These are phyloP conservation scores for Lodderomyces margitis DNA, from an alignment of 1,139 yeast genomes.

Conservation along the genomic window DNA sequence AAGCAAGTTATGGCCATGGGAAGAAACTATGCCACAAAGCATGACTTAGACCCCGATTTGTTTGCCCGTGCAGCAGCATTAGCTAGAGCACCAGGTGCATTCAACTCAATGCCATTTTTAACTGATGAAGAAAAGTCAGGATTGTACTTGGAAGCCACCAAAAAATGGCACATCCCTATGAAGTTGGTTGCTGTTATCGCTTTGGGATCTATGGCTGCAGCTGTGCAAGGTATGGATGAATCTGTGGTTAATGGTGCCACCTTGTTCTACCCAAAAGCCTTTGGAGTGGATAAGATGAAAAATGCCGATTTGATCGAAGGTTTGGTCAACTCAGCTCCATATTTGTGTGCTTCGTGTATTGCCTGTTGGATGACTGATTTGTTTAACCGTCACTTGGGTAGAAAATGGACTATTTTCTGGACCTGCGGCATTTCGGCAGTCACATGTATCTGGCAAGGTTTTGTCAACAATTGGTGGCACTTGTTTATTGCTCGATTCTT, in stretches of 20 bases:
- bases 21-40: conserved; percentile 58
- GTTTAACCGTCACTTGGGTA: conserved; percentile 60
- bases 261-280: conserved; percentile 57
- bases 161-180: conserved; percentile 63
- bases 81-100: conserved; percentile 64
- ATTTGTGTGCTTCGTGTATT: conserved; percentile 65
- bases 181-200: conserved; percentile 63
- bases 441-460: conserved; percentile 77
- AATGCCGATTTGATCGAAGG: conserved; percentile 71
- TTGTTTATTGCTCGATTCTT: conserved; percentile 69
- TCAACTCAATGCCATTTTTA: conserved; percentile 56
- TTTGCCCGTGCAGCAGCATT: conserved; percentile 75
- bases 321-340: conserved; percentile 78
- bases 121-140: conserved; percentile 57
- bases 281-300: conserved; percentile 42
- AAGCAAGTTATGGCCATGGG: conserved; percentile 73
- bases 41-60: conserved; percentile 62
- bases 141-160: conserved; percentile 56
- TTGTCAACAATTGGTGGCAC: conserved; percentile 72
- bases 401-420: conserved; percentile 71
- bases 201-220: conserved; percentile 84
- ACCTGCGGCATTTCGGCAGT: conserved; percentile 64
- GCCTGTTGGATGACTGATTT: conserved; percentile 77
- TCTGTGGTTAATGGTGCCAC: conserved; percentile 85
- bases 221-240: conserved; percentile 93